A percentile compares a stretch with the other conserved stretches of the same genome.
These are phyloP conservation scores for Antitrichia curtipendula DNA, from an alignment of 225 moss, liverwort and hornwort species.

Conservation along the genomic window DNA sequence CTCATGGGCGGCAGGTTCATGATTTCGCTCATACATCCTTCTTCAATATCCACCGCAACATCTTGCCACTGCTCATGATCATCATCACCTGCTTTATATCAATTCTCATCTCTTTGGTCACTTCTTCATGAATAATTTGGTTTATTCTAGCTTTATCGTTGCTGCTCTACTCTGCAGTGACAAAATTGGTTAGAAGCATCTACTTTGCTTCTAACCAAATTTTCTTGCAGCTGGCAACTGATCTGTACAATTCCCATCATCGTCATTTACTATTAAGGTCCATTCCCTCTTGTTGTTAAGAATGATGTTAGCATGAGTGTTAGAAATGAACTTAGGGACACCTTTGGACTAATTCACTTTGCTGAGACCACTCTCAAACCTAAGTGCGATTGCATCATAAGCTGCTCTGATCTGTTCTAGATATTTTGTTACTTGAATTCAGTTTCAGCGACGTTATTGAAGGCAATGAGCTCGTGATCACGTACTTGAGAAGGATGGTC, in stretches of 20 bases:
- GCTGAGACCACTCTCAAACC: neutral
- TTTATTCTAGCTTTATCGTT: neutral
- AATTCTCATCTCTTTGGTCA: neutral
- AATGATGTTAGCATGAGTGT: neutral
- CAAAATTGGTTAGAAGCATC: neutral
- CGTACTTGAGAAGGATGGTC: neutral
- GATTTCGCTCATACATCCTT: slow-evolving; percentile 44
- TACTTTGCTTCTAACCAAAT: neutral
- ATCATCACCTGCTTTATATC: neutral
- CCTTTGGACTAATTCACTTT: neutral
- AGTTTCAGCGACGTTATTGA: neutral
- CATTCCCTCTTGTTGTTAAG: neutral
- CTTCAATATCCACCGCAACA: neutral
- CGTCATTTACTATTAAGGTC: neutral
- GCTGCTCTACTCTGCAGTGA: neutral
- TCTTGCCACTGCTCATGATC: neutral
- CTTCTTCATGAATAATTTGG: slow-evolving; percentile 4
- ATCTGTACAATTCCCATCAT: neutral
- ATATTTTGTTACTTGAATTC: neutral
- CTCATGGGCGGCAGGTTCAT: slow-evolving; percentile 72
- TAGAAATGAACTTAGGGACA: neutral
- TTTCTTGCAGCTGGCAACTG: neutral
- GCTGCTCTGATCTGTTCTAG: neutral
- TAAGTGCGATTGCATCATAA: neutral
- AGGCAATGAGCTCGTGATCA: neutral